Evolutionary conservation across 78 protist genomes (phyloP), one percentile per base, ranked within the genome.

Genomic region (Tieghemostelium lacteum): DNA sequence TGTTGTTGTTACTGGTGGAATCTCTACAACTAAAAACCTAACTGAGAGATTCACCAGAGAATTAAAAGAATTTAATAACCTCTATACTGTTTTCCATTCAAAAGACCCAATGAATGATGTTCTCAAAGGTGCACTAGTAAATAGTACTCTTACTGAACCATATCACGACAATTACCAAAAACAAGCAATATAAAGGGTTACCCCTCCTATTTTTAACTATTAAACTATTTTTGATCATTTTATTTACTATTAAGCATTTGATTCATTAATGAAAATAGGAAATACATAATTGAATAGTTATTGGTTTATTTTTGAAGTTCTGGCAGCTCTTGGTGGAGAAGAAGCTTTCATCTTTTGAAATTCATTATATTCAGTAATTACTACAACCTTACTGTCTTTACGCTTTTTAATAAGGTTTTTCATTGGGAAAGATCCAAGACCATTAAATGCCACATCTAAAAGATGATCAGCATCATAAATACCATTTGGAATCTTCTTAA

Each of bases 391-490:
- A 58, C 91, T 70, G 36, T 83, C 91, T 60, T 66, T 83, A 58
- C 78, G 52, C 37, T 83, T 69, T 69, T 66, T 69, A 1, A 57
- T 31, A 45, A 83, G 54, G 2, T 14, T 29, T 22, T 83, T 83
- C 91, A 83, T 83, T 54, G 91, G 69, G 22, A 83, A 60, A 4
- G 91, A 69, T 1, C 91, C 91, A 14, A 83, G n/a, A 26, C 42
- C 29, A n/a, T 70, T 66, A 42, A 83, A 83, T 40, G 71, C 40
- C 28, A 66, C 75, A 37, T 83, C 91, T 37, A 78, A 34, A 28
- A 78, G 63, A n/a, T n/a, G 28, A 57, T 78, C 88, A 33, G 77
- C 77, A 34, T 71, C 77, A 52, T 71, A 71, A 60, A 71, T 71
- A 22, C 58, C 77, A 50, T 63, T 71, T 52, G 77, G 77, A n/a